phyloP scores from a whole-genome alignment of 306 rosid species.

The Vigna trinervia region DNA sequence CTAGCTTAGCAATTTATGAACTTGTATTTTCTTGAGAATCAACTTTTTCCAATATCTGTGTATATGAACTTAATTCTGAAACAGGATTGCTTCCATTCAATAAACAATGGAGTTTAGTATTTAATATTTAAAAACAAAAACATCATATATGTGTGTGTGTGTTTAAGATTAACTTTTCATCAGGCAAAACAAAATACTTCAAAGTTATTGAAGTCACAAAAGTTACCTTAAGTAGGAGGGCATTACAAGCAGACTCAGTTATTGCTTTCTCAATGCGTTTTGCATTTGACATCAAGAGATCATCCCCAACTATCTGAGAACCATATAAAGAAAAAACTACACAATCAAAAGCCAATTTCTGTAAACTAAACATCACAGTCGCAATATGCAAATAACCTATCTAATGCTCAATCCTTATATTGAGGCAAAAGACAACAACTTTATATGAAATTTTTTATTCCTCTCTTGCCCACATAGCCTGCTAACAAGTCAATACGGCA shows the following conservation, averaged over 20 bases:
- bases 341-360: conserved; percentile 26
- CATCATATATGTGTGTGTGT: too few species aligned
- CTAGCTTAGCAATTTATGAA: conserved; percentile 24
- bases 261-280: conserved; percentile 85
- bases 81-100: conserved; percentile 29
- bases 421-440: neutral
- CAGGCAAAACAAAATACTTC: neutral
- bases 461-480: neutral
- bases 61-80: conserved; percentile 41
- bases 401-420: neutral
- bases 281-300: conserved; percentile 84
- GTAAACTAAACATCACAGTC: conserved; percentile 27
- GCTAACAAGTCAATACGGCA: conserved; percentile 5
- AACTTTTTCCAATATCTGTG: conserved; percentile 5
- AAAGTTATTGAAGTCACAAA: conserved; percentile 23
- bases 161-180: conserved; percentile 1
- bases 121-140: neutral
- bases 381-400: conserved; percentile 10
- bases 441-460: neutral
- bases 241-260: conserved; percentile 77
- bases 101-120: conserved; percentile 8
- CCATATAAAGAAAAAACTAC: conserved; percentile 41
- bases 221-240: conserved; percentile 88
- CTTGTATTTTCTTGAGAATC: conserved; percentile 27
- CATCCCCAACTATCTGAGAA: conserved; percentile 91